Evolutionary conservation across 2,329 filamentous ascomycete genomes (phyloP), one percentile per base, ranked within the genome.

Genomic region (Zymoseptoria brevis): DNA sequence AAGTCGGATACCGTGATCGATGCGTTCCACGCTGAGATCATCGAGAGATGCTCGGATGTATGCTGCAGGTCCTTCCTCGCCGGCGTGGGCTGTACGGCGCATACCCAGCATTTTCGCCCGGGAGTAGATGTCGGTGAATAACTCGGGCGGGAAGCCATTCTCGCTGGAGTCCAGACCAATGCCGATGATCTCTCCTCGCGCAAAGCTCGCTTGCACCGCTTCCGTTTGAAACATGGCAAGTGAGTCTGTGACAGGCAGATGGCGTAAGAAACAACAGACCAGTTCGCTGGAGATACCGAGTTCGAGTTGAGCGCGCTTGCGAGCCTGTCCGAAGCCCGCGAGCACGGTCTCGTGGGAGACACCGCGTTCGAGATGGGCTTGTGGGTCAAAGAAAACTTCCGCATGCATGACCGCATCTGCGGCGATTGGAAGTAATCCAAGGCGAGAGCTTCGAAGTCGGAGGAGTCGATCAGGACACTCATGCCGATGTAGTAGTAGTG

Each of bases 311-410:
- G 88, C 88, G 21, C 83, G 80, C 57, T 74, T 69, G 65, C 85
- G 81, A 1, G 86, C 88, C 1, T 78, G 77, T 0, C 75, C 75
- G 66, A 90, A 84, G 2, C 88, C 89, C 2, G 73, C 70, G 3
- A 90, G 79, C 21, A 91, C 80, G 1, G 82, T 86, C 16, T 80
- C 75, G 69, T 89, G 87, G 7, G 78, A 65, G 3, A 92, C 75
- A 4, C 85, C 85, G 19, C 87, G 81, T 11, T 74, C 75, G 4
- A 83, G 81, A 72, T 92, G 89, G 1, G 86, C 87, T 73, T 92
- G 88, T 1, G 88, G 88, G 71, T 92, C 89, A 75, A 92, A 91
- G 76, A 90, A 92, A 64, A 90, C 80, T 72, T 90, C 89, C 9
- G 86, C 86, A 69, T 92, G 88, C 54, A 82, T 79, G 1, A 91